Evolutionary conservation across 345 rosid species (phyloP).

Genomic region (Sonneratia alba): DNA sequence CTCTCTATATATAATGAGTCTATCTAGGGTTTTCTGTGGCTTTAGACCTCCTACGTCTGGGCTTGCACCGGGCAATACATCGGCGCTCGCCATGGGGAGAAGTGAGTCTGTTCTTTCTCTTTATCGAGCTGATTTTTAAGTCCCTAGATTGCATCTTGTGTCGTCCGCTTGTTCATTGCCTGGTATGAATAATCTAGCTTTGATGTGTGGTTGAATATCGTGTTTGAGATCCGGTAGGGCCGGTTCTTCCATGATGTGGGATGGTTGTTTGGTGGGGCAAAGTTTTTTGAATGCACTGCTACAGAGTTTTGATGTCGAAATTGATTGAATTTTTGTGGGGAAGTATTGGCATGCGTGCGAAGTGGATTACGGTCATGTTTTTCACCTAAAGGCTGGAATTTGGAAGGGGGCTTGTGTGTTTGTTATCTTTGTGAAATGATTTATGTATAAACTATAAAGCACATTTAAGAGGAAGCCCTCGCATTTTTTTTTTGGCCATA

Average conservation of each 20-base stretch:
- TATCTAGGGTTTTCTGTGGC: no score
- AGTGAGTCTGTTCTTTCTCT: slow-evolving; percentile 7
- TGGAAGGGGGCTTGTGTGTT: neutral
- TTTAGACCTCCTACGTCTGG: no score
- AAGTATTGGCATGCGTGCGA: no score
- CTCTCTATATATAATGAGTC: no score
- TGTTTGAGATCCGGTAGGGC: neutral
- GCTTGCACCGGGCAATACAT: no score
- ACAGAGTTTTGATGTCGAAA: neutral
- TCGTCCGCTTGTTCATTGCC: neutral
- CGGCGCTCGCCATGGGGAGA: slow-evolving; percentile 22
- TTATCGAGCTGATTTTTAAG: no score
- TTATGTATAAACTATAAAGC: no score
- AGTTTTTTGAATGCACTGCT: neutral
- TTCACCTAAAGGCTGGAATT: neutral
- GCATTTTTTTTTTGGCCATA: no score
- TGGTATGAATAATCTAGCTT: neutral
- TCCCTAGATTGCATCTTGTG: neutral
- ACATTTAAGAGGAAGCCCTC: no score
- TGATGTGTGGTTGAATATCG: neutral
- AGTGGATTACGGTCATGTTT: neutral
- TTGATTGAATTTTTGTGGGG: neutral
- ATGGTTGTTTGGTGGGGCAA: no score
- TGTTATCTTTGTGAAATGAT: neutral
- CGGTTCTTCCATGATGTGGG: no score